Evolutionary conservation across 73 alveolate species (phyloP), one percentile per base, ranked within the genome.

Genomic region (Paramecium octaurelia): DNA sequence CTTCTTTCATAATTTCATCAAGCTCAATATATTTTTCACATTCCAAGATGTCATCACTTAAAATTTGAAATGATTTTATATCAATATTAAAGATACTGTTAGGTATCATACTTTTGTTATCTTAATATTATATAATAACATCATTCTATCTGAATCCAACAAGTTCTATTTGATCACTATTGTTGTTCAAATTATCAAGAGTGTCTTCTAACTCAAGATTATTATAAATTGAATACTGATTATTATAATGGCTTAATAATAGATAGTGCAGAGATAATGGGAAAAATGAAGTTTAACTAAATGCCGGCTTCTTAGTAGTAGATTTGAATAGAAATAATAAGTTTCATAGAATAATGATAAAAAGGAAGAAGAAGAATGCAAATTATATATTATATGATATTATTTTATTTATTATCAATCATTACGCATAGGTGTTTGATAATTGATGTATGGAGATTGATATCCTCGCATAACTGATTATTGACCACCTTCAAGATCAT

Each of bases 391-490:
- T 50, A 46, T 50, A 50, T 50, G 6, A 50, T 50, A 50, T 50
- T 50, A 16, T 50, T 50, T 14, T 50, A 50, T 50, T 50, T 14
- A 38, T 40, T 40, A 40, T 54, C 69, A 54, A 54, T 54, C 69
- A 36, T 73, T 43, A 36, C 46, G 87, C 57, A 36, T 36, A 29
- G 87, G 87, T 1, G 87, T 73, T 36, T 73, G 24, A 16, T 34
- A 73, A 29, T 64, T 38, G 24, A 80, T 64, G 46, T 80, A 80
- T 14, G 91, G 91, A 18, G 91, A 80, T 48, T 80, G 29, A 46
- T 44, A 80, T 43, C 76, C 91, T 16, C 57, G 42, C 76, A 48
- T 48, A 44, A 23, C 91, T n/a, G 91, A 80, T 43, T 31, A 8
- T 24, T 46, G 8, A 10, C 12, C 57, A 23, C 84, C 84, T 64